Evolutionary conservation across 495 filamentous ascomycete genomes (phyloP), one percentile per base, ranked within the genome.

Genomic region (Cenococcum geophilum): DNA sequence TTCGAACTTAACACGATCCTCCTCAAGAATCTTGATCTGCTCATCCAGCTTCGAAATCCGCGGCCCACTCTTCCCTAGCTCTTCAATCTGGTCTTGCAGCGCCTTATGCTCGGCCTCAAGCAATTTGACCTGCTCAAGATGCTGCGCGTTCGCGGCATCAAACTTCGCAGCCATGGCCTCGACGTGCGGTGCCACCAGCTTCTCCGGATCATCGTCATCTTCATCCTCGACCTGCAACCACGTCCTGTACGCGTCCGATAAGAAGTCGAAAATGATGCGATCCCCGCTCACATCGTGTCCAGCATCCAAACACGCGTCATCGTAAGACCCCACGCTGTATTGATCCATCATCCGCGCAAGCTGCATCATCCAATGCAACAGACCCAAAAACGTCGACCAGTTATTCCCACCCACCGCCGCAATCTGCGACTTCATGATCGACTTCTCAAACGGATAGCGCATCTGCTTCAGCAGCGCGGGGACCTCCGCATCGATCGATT

Each of bases 291-390:
- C 85, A 73, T 97, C 93, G 11, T 92, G 82, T 21, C 93, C 95
- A 50, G 82, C 85, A 65, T 96, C 91, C 16, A 82, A 81, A 67
- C 91, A 95, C 0, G 91, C 91, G 48, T 95, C 87, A 62, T 97
- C 91, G 71, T 95, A 97, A 48, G 86, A 82, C 36, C 89, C 84
- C 22, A 74, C 62, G 2, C 80, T 74, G 70, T 87, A 97, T 10
- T 85, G 75, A 57, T 97, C 90, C 74, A 96, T 85, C 84, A 95
- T 95, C 56, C 87, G 82, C 12, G 91, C 89, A 50, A 97, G 76
- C 73, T 97, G 91, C 92, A 99, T 95, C 83, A 99, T 87, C 93
- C 93, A 99, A 74, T 99, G 92, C 51, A 99, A 79, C 75, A 97
- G 79, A 0, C 91, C 95, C 23, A 99, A 77, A 70, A 97, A 96